Evolutionary conservation across 805 yeast genomes (phyloP).

Genomic region (Starmerella bombicola): DNA sequence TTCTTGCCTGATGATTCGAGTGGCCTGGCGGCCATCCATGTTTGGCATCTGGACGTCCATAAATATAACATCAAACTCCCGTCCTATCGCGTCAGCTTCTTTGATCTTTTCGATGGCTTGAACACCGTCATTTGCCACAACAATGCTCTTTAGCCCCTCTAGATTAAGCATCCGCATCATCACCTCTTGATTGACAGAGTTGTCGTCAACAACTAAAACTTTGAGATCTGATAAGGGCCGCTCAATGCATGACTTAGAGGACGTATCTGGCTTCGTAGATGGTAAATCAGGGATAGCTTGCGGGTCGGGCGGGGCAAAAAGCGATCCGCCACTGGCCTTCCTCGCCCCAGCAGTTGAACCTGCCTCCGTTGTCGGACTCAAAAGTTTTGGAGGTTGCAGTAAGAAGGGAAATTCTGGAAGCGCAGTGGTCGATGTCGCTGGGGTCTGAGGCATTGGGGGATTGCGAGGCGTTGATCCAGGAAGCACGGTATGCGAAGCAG

Average conservation of each 20-base stretch:
- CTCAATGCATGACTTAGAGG: constrained; percentile 3
- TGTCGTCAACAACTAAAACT: constrained; percentile 87
- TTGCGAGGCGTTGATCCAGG: not conserved
- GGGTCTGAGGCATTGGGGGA: not conserved
- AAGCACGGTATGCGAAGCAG: not conserved
- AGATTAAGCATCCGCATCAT: constrained; percentile 74
- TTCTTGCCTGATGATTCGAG: constrained; percentile 55
- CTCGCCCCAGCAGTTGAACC: not conserved
- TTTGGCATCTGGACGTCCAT: constrained; percentile 99
- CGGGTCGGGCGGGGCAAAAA: not conserved
- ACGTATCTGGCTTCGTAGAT: constrained; percentile 2
- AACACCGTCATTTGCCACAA: constrained; percentile 78
- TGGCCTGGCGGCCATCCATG: constrained; percentile 78
- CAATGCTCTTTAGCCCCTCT: constrained; percentile 63
- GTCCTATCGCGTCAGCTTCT: constrained; percentile 29
- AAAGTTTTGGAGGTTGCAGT: too few relatives aligned
- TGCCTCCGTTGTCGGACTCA: too few relatives aligned
- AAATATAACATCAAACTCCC: constrained; percentile 56
- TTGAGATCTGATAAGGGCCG: constrained; percentile 21
- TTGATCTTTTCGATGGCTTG: constrained; percentile 68
- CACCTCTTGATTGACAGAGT: constrained; percentile 87
- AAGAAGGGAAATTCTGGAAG: too few relatives aligned
- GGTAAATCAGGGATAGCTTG: not conserved
- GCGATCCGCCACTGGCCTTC: not conserved
- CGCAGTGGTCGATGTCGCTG: not conserved